phyloP scores from a whole-genome alignment of 176 grass and related monocot genomes.

The Microstegium vimineum region DNA sequence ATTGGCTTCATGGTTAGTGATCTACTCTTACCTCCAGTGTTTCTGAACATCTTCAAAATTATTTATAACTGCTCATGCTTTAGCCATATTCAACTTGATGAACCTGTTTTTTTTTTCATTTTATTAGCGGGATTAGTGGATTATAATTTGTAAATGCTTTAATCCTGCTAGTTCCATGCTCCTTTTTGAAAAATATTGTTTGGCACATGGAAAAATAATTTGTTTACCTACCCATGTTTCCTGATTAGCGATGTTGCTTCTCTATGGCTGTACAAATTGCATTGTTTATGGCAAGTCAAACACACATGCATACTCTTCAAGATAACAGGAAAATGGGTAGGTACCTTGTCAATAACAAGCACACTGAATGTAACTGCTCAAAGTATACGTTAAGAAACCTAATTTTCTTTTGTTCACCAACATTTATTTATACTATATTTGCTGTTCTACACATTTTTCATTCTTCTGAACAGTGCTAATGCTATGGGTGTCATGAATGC shows the following conservation, averaged over 20 bases:
- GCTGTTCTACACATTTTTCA: neutral
- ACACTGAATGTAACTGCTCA: neutral
- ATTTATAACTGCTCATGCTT: constrained; percentile 38
- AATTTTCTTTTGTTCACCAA: neutral
- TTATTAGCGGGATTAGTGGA: neutral
- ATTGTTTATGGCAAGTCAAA: neutral
- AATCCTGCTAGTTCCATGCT: neutral
- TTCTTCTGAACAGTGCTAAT: neutral
- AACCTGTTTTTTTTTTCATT: neutral
- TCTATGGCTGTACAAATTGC: neutral
- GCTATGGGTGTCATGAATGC: neutral
- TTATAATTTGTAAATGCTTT: neutral
- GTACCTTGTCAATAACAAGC: neutral
- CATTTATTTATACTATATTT: neutral
- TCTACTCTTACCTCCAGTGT: neutral
- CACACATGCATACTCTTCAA: neutral
- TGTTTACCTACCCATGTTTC: too few species aligned
- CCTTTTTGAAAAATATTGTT: neutral
- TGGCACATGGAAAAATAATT: neutral
- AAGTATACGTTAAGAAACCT: neutral
- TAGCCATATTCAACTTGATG: constrained; percentile 38
- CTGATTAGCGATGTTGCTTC: neutral
- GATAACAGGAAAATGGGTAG: neutral
- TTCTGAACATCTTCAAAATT: constrained; percentile 28
- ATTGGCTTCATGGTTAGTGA: constrained; percentile 82